A percentile compares a stretch with the other conserved stretches of the same genome.
Conservation (phyloP, 2,329 filamentous ascomycete species). For the Calonectria pseudoreteaudii region DNA sequence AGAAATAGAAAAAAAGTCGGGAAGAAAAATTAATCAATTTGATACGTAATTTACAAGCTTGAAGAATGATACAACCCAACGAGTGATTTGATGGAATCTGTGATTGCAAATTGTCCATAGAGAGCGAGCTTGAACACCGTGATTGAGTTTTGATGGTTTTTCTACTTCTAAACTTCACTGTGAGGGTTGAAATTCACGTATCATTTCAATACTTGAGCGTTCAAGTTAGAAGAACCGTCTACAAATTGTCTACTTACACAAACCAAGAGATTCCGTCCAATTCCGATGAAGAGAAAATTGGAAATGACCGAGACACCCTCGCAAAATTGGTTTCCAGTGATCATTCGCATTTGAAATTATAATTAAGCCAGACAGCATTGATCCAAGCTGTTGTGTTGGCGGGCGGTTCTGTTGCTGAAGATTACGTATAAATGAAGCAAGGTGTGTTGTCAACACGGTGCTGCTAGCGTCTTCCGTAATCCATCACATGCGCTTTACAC, state of each 20-base stretch:
- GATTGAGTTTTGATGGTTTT: no score
- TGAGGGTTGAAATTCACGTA: not conserved
- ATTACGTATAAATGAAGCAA: not conserved
- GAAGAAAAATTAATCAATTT: not conserved
- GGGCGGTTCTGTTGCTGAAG: not conserved
- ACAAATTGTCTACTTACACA: no score
- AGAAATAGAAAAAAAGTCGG: constrained; percentile 15
- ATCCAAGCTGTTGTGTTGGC: not conserved
- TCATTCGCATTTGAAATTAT: not conserved
- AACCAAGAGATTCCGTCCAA: no score
- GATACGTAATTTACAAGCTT: not conserved
- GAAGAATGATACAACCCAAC: not conserved
- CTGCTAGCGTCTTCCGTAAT: not conserved
- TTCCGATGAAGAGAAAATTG: no score
- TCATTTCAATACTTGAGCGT: no score
- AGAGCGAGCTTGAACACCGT: not conserved
- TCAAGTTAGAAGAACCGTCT: no score
- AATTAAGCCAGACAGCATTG: not conserved
- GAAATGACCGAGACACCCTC: no score
- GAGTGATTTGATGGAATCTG: not conserved
- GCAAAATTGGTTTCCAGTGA: not conserved
- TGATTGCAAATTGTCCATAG: not conserved
- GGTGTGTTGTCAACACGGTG: not conserved
- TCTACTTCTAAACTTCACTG: no score
- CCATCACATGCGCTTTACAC: not conserved